Percentiles rank a stretch among this genome's conserved stretches.
Evolutionary conservation across 164 flowering plant species (phyloP).

Genomic region (Akebia trifoliata): DNA sequence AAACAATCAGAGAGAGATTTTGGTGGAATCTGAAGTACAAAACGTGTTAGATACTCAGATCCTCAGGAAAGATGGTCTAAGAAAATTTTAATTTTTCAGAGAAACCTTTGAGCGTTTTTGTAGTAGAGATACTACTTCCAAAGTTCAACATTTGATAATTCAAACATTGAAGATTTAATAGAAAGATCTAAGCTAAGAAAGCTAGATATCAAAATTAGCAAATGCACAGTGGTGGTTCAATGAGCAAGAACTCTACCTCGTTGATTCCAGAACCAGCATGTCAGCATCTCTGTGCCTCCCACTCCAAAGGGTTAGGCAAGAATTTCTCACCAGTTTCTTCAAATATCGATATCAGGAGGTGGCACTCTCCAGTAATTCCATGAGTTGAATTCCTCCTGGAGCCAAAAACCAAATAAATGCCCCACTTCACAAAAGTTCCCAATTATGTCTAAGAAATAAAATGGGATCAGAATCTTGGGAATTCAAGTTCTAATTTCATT

Average conservation of each 20-base stretch:
- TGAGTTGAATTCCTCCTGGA: slow-evolving; percentile 86
- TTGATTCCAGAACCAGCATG: slow-evolving; percentile 4
- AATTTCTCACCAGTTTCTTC: slow-evolving; percentile 22
- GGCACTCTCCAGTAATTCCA: slow-evolving; percentile 95
- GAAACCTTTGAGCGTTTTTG: too few relatives aligned
- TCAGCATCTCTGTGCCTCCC: slow-evolving; percentile 8
- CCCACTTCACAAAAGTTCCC: background rate
- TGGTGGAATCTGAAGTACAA: background rate
- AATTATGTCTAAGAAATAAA: background rate
- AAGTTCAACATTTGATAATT: too few relatives aligned
- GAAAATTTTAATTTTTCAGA: too few relatives aligned
- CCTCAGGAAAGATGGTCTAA: too few relatives aligned
- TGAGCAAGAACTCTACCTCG: slow-evolving; percentile 14
- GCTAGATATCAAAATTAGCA: background rate
- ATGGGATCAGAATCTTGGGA: background rate
- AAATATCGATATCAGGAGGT: slow-evolving; percentile 39
- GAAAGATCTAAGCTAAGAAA: background rate
- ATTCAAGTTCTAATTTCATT: too few relatives aligned
- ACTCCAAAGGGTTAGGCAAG: slow-evolving; percentile 8
- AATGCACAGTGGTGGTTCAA: background rate
- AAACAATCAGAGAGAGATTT: background rate
- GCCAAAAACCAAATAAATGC: background rate
- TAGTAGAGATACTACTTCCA: too few relatives aligned
- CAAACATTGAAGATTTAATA: background rate
- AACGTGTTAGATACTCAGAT: too few relatives aligned